Evolutionary conservation across 2,329 filamentous ascomycete genomes (phyloP), one percentile per base, ranked within the genome.

Genomic region (Fusarium devonianum): DNA sequence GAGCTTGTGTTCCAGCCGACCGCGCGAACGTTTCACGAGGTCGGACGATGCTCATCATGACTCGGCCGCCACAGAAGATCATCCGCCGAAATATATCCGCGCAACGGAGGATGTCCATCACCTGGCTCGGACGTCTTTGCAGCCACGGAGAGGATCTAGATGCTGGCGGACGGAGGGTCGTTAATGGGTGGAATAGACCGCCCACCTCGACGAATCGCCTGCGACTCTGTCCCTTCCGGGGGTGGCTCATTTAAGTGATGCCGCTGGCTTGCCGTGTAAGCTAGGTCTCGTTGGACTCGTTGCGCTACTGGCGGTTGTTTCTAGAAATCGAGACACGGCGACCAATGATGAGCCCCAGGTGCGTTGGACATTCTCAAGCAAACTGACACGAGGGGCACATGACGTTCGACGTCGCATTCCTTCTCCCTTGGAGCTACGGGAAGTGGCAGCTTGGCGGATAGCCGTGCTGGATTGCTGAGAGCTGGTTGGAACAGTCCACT

Each of bases 281-380:
- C n/a, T n/a, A n/a, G n/a, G n/a, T n/a, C n/a, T n/a, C n/a, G n/a
- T n/a, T n/a, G n/a, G 40, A 52, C 43, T 32, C 33, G 53, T 44
- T 60, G 67, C 68, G 68, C 65, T 66, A 68, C 66, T 56, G 64
- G 68, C 68, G 68, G 67, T 63, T 70, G 59, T 69, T 64, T 58
- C 65, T 64, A 68, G 65, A 69, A 69, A 68, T 67, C 58, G 37
- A 54, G 42, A 40, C 33, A 38, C 49, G 19, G 39, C 30, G 44
- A 32, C 65, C 65, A 67, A 67, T 66, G 49, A 56, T 13, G 35
- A 40, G 19, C 32, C 35, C 47, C 41, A 56, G 48, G 50, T 54
- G 46, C 39, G 32, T 49, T n/a, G n/a, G n/a, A n/a, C n/a, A n/a
- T n/a, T 42, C 38, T 54, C 42, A 44, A 23, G 41, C 49, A 56